Base-by-base conservation (phyloP, 352 stramenopile species). In the Paralagenidium karlingii region DNA sequence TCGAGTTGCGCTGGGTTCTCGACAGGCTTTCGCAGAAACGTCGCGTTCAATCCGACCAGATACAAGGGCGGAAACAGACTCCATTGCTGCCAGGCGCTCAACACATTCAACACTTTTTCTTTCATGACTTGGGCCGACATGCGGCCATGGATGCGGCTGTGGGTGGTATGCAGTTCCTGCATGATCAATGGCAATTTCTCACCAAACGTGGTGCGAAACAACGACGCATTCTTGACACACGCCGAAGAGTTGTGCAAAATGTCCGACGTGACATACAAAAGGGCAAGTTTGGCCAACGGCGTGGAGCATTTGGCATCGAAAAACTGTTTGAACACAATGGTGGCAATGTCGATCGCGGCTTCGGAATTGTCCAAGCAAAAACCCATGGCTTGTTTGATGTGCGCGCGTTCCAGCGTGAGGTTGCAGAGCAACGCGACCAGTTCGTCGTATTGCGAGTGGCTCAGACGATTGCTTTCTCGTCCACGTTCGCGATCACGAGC, bases 181-280 rank as follows among this genome's bases (percentile, higher is more conserved):
- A 90, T 51, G 18, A 92, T 84, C 45, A 85, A 57, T 7, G 76
- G 79, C 24, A 95, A 42, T 31, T 50, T 70, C 5, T 81, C 68
- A 49, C 94, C 68, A 44, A 95, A 83, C 39, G 73, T 85, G 26
- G 80, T 88, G 3, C 83, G 76, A 38, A 92, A 95, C 12, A 82
- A 60, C 29, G 77, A 90, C n/a, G 80, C 80, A 38, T 94, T 94
- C 53, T 89, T 86, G 31, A 94, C 68, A 10, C 68, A 58, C 21
- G 80, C 83, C 12, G 71, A 90, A 43, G 76, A 89, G 45, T 95
- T 95, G 62, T 93, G 78, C 24, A 95, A 56, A 29, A 95, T 78
- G 40, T 95, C 83, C 10, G 81, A 94, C 8, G 82, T 55, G 40
- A 94, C 59, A 41, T 84, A 94, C 34, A 95, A 43, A 10, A 80